A percentile compares a stretch with the other conserved stretches of the same genome.
phyloP scores from a whole-genome alignment of 129 eudicot genomes.

The Cynara cardunculus region DNA sequence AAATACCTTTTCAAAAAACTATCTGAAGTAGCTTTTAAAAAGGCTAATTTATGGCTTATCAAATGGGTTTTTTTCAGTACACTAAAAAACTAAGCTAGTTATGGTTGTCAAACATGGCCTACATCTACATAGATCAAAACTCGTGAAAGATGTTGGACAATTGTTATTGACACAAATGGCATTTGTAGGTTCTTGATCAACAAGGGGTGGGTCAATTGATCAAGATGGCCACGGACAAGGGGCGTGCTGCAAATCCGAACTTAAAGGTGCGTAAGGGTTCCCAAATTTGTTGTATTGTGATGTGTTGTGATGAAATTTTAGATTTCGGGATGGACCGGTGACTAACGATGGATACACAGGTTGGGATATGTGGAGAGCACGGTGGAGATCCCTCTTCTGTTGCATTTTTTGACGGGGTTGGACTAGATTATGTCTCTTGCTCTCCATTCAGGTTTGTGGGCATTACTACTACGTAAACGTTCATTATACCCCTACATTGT shows the following conservation, averaged over 20 bases:
- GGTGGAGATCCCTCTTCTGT: conserved; percentile 99
- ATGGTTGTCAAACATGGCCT: neutral
- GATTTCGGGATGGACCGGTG: neutral
- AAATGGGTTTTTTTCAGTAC: neutral
- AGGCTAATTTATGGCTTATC: neutral
- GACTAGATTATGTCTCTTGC: conserved; percentile 91
- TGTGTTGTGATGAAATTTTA: neutral
- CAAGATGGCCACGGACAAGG: conserved; percentile 87
- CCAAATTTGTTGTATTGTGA: neutral
- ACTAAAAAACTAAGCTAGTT: neutral
- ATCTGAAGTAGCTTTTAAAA: no score
- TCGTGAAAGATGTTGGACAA: neutral
- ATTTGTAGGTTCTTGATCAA: conserved; percentile 80
- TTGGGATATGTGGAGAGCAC: conserved; percentile 98
- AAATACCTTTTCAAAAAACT: no score
- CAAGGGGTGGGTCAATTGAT: conserved; percentile 95
- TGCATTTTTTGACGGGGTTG: conserved; percentile 87
- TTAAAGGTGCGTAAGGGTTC: conserved; percentile 53
- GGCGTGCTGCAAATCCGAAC: conserved; percentile 86
- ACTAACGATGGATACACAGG: conserved; percentile 36
- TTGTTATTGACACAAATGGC: neutral
- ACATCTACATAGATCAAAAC: neutral
- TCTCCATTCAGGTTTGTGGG: conserved; percentile 78
- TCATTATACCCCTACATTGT: neutral
- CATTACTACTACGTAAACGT: neutral